Percentiles rank a stretch among this genome's conserved stretches.
Evolutionary conservation across 148 eudicot species (phyloP).

Genomic region (Silene conica): DNA sequence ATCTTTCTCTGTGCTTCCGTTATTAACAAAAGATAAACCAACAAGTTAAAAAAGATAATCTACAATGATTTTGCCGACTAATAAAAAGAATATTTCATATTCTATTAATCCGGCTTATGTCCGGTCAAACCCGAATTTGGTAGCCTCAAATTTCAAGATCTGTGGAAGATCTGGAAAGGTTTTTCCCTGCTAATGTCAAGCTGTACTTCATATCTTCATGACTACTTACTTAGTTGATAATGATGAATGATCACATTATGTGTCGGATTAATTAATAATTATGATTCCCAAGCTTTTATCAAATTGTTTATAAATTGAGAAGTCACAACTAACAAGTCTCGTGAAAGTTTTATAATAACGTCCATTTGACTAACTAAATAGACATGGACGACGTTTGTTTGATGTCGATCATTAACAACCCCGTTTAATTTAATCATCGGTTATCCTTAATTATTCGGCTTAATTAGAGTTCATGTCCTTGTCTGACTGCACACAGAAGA

Average conservation of each 20-base stretch:
- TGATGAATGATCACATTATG: not conserved
- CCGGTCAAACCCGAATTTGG: too few relatives aligned
- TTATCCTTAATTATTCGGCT: slow-evolving; percentile 3
- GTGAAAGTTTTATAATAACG: not conserved
- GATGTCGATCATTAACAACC: slow-evolving; percentile 7
- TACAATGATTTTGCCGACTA: too few relatives aligned
- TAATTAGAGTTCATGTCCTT: not conserved
- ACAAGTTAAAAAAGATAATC: too few relatives aligned
- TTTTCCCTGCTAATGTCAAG: not conserved
- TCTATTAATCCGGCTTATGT: too few relatives aligned
- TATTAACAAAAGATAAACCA: too few relatives aligned
- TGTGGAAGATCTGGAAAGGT: slow-evolving; percentile 9
- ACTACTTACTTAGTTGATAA: not conserved
- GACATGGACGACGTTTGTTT: slow-evolving; percentile 7
- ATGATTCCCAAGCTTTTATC: not conserved
- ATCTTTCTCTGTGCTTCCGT: too few relatives aligned
- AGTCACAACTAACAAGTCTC: not conserved
- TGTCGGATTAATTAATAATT: not conserved
- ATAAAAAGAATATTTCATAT: too few relatives aligned
- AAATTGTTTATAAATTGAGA: not conserved
- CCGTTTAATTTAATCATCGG: not conserved
- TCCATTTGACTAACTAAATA: slow-evolving; percentile 1
- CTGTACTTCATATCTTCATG: not conserved
- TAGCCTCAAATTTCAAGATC: not conserved
- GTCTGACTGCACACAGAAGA: not conserved